Conservation (phyloP, 331 rosid species). For the Malus hybrid region DNA sequence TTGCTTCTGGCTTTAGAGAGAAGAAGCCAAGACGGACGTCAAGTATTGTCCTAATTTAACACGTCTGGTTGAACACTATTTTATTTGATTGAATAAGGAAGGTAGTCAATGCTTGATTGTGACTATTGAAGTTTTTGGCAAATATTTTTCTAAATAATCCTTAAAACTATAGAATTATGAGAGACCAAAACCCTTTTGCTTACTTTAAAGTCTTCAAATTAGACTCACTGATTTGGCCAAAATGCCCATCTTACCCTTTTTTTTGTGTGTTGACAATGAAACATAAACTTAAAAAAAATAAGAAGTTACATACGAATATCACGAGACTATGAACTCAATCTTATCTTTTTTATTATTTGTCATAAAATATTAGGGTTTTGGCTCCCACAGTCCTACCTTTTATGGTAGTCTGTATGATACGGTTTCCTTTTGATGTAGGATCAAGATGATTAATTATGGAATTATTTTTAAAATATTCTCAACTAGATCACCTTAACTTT, state of each 20-base stretch:
- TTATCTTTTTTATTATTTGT: background rate
- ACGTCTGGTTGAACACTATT: slow-evolving; percentile 10
- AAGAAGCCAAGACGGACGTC: background rate
- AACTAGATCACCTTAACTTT: background rate
- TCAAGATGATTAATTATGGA: background rate
- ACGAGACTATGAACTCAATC: too few species aligned
- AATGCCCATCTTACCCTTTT: background rate
- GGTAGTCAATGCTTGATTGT: slow-evolving; percentile 18
- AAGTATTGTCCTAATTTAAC: background rate
- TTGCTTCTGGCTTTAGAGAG: background rate
- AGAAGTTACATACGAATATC: too few species aligned
- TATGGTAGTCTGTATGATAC: background rate
- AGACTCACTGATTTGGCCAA: background rate
- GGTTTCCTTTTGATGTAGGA: background rate
- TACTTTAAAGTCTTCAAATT: background rate
- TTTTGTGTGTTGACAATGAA: too few species aligned
- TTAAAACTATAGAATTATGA: background rate
- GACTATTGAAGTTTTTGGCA: slow-evolving; percentile 13
- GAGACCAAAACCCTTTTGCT: background rate
- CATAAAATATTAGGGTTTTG: background rate
- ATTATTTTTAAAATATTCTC: background rate
- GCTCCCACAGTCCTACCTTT: background rate
- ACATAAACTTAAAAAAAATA: too few species aligned
- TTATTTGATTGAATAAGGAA: background rate
- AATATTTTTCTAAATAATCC: background rate